Conservation (phyloP, 257 asterid genomes). For the Verbascum thapsus region DNA sequence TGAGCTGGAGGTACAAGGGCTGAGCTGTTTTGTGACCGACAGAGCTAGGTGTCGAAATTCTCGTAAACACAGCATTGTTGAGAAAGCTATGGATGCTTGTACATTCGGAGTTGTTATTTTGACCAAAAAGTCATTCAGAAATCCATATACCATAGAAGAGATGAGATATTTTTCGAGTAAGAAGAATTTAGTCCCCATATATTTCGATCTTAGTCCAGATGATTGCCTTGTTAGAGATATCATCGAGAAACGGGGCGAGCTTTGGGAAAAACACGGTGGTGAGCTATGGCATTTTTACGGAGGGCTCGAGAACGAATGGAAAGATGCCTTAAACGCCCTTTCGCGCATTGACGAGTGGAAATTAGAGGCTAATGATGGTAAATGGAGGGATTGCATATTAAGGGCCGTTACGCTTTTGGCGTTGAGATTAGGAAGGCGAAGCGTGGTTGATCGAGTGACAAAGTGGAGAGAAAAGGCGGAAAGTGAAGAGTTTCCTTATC, state of each 20-base stretch:
- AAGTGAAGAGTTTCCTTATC: slow-evolving; percentile 82
- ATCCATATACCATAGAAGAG: slow-evolving; percentile 88
- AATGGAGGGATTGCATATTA: slow-evolving; percentile 91
- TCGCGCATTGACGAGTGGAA: slow-evolving; percentile 95
- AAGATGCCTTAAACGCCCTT: slow-evolving; percentile 69
- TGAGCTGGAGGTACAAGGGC: slow-evolving; percentile 84
- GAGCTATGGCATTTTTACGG: slow-evolving; percentile 88
- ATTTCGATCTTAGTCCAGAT: slow-evolving; percentile 83
- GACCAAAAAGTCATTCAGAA: slow-evolving; percentile 82
- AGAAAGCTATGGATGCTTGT: slow-evolving; percentile 79
- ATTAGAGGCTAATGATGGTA: slow-evolving; percentile 82
- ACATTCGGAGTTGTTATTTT: slow-evolving; percentile 81
- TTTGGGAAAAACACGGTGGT: slow-evolving; percentile 96
- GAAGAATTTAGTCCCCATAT: slow-evolving; percentile 88
- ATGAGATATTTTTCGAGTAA: slow-evolving; percentile 79
- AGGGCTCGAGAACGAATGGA: slow-evolving; percentile 94
- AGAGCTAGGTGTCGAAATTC: slow-evolving; percentile 70
- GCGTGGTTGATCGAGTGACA: slow-evolving; percentile 72
- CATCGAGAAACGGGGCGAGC: slow-evolving; percentile 85
- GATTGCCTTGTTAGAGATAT: slow-evolving; percentile 91
- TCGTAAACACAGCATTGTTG: slow-evolving; percentile 63
- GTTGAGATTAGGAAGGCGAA: slow-evolving; percentile 85
- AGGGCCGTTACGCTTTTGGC: slow-evolving; percentile 90
- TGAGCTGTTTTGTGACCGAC: slow-evolving; percentile 86
- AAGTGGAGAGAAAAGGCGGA: slow-evolving; percentile 87